Conservation (phyloP, 306 rosid species). For the Luffa acutangula region DNA sequence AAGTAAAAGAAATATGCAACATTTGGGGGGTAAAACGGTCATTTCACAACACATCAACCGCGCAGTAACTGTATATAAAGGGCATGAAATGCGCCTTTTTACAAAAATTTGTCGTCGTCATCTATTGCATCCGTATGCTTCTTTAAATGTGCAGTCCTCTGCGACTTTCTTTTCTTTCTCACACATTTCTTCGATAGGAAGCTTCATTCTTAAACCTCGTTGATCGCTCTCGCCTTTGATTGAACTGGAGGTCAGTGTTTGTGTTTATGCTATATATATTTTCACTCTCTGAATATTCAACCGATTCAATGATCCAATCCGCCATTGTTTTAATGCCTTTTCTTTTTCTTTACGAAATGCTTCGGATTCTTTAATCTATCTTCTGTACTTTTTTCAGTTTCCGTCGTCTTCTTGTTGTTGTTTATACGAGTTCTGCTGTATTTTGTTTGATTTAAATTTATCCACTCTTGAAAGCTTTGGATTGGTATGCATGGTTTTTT, state of each 20-base stretch:
- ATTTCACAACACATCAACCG: background rate
- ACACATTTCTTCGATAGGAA: constrained; percentile 1
- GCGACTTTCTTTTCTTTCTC: background rate
- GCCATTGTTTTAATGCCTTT: background rate
- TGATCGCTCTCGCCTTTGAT: constrained; percentile 1
- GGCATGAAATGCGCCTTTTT: constrained; percentile 17
- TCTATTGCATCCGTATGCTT: constrained; percentile 23
- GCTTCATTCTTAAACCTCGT: background rate
- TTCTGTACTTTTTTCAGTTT: background rate
- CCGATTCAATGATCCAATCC: background rate
- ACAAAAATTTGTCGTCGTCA: constrained; percentile 24
- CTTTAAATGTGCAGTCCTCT: constrained; percentile 17
- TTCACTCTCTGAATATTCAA: background rate
- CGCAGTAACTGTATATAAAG: constrained; percentile 36
- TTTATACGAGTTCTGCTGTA: background rate
- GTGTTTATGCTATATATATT: background rate
- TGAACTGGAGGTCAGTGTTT: constrained; percentile 1
- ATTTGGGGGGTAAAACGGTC: background rate
- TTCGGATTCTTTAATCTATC: background rate
- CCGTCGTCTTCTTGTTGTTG: background rate
- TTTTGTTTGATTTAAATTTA: background rate
- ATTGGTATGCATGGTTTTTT: background rate
- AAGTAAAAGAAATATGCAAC: too few relatives aligned
- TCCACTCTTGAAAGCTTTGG: background rate
- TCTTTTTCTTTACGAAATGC: background rate